These are phyloP conservation scores for Irpex rosettiformis DNA, from an alignment of 1,284 basidiomycete species.

Conservation along the genomic window DNA sequence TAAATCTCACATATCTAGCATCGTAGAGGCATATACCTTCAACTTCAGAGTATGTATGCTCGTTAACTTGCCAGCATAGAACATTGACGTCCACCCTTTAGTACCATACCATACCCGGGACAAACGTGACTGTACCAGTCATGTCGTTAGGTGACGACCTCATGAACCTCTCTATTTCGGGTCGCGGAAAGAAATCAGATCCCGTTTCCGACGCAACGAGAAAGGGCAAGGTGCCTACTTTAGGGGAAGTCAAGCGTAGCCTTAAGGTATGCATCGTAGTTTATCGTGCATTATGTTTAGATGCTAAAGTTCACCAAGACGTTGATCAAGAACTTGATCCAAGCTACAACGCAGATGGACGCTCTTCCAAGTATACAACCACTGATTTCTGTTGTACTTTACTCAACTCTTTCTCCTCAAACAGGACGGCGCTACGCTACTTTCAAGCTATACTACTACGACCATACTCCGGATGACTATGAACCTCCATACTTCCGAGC, in stretches of 20 bases:
- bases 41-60: conserved; percentile 57
- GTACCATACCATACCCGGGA: conserved; percentile 62
- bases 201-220: conserved; percentile 53
- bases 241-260: conserved; percentile 71
- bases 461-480: conserved; percentile 70
- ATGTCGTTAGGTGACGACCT: conserved; percentile 64
- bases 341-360: conserved; percentile 75
- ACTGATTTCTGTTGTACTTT: conserved; percentile 5
- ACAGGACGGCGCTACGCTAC: conserved; percentile 75
- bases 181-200: conserved; percentile 33
- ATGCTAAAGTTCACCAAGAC: conserved; percentile 34
- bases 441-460: conserved; percentile 80
- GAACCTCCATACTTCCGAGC: conserved; percentile 73
- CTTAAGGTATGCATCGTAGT: conserved; percentile 48
- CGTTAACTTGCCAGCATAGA: not conserved
- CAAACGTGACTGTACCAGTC: conserved; percentile 51
- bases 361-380: conserved; percentile 57
- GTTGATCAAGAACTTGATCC: conserved; percentile 70
- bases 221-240: conserved; percentile 57
- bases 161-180: conserved; percentile 45
- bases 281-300: not conserved
- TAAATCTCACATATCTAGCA: conserved; percentile 37
- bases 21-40: conserved; percentile 80
- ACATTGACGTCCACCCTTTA: conserved; percentile 23
- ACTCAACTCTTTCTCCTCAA: not conserved